Base-by-base conservation (phyloP, 1,284 basidiomycete species). In the Pseudozyma hubeiensis region DNA sequence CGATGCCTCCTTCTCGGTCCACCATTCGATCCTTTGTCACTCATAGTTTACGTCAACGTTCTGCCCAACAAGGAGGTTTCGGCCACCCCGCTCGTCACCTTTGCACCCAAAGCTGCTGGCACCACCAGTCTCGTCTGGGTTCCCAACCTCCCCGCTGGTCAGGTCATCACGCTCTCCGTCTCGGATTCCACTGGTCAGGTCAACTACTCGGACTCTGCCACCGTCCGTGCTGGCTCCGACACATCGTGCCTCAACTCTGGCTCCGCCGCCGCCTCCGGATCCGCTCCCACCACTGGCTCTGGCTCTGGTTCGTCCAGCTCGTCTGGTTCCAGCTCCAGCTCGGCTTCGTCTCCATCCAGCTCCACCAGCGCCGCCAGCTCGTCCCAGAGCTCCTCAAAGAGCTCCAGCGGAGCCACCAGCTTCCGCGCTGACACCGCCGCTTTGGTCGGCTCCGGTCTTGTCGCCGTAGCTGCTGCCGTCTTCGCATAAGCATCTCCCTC, bases 61-160 rank as follows among this genome's bases (percentile, higher is more conserved):
- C 49, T 74, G 35, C 71, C 65, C 19, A 63, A 53, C 35, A 51
- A 62, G 55, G 37, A 74, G 48, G 43, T 39, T 51, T 69, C 71
- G 35, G 71, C 71, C 14, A 33, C 57, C 17, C 71, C 71, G n/a
- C 52, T 69, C 4, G 62, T 69, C 54, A 50, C 31, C 48, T 74
- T 74, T 29, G 54, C 62, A 13, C 39, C 63, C 30, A 62, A 74
- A 47, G 44, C 41, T 19, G 52, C 65, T 8, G 57, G 52, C 49
- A 41, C 49, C 45, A 24, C 30, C 40, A 60, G 66, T 59, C 24
- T 74, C 53, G 48, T 48, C 41, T 74, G 71, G 66, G 48, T 68
- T 9, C 66, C 65, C 31, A 68, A 69, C 59, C 57, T 70, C 10
- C 50, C 66, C 45, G 64, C 58, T 5, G 51, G 48, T 34, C 66